Base-by-base conservation (phyloP, 805 yeast species). In the Candida arabinofermentans region DNA sequence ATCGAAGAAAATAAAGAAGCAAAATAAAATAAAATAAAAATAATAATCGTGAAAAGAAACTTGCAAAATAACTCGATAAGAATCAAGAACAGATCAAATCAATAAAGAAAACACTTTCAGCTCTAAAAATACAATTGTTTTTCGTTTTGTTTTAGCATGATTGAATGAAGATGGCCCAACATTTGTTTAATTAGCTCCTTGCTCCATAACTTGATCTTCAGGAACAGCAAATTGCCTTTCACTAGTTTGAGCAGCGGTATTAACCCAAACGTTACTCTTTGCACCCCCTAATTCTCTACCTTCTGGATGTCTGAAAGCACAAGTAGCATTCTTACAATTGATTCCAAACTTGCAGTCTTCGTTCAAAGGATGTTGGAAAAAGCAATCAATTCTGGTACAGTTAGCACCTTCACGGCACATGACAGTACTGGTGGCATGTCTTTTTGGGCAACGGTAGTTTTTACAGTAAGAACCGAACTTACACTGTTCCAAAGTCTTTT, bases 301-400 rank as follows among this genome's bases (percentile, higher is more conserved):
- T 43, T 78, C 83, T 12, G 96, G 95, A 64, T 89, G 97, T 54
- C 72, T 74, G 65, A 71, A 89, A 49, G 79, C 61, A 71, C 97
- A 89, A 41, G 72, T 69, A 39, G 70, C 70, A 61, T 86, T 87
- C 53, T 72, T 77, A 66, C 97, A 89, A 47, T 77, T 77, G 43
- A 71, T 70, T 12, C 88, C 95, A 63, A 81, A 89, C 53, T 83
- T 85, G 67, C 97, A 89, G 40, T 74, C 81, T 57, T 83, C 90
- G 48, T 72, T 72, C 30, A 86, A 67, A 32, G 96, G 96, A 62
- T 89, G 97, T 17, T 84, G 73, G 62, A 87, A 89, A 37, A 74
- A 70, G 66, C 97, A 89, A 61, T 89, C 93, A 37, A 78, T 69
- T 62, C 96, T 78, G 16, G 77, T 73, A 68, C 97, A 89, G 37